phyloP scores from a whole-genome alignment of 306 rosid species.

The Erythrophleum fordii region DNA sequence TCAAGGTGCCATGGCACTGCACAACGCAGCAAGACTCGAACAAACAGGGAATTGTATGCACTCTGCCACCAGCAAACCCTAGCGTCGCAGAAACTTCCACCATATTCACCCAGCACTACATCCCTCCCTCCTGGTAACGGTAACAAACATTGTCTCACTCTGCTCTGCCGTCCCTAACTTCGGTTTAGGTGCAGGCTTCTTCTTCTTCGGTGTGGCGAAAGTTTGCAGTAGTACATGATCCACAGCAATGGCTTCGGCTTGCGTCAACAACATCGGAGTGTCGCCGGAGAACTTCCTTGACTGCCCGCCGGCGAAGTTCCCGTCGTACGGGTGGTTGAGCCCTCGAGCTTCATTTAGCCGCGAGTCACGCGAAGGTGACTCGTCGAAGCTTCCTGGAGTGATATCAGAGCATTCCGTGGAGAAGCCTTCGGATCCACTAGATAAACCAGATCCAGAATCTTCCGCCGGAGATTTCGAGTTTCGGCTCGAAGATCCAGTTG shows the following conservation, averaged over 20 bases:
- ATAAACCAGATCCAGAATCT: constrained; percentile 59
- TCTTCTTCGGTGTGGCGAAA: not conserved
- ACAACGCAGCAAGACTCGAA: not conserved
- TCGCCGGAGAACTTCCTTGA: constrained; percentile 73
- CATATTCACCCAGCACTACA: not conserved
- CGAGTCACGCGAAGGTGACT: constrained; percentile 39
- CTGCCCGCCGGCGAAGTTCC: constrained; percentile 51
- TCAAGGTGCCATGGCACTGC: not conserved
- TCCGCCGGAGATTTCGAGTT: constrained; percentile 75
- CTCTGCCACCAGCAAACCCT: constrained; percentile 2
- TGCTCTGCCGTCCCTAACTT: not conserved
- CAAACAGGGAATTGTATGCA: not conserved
- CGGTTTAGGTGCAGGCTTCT: not conserved
- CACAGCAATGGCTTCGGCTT: constrained; percentile 84
- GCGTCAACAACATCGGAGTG: constrained; percentile 79
- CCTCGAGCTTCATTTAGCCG: constrained; percentile 64
- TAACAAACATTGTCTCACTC: not conserved
- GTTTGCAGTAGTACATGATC: constrained; percentile 37
- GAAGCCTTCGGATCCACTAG: constrained; percentile 7
- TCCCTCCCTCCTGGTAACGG: not conserved
- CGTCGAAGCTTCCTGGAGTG: constrained; percentile 32
- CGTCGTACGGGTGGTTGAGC: constrained; percentile 69
- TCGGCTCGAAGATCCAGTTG: constrained; percentile 73
- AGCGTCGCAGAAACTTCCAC: not conserved
- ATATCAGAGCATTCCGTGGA: constrained; percentile 4